Percentiles rank a stretch among this genome's conserved stretches.
Conservation (phyloP, 192 early-diverging fungal genomes). For the Podila epicladia region DNA sequence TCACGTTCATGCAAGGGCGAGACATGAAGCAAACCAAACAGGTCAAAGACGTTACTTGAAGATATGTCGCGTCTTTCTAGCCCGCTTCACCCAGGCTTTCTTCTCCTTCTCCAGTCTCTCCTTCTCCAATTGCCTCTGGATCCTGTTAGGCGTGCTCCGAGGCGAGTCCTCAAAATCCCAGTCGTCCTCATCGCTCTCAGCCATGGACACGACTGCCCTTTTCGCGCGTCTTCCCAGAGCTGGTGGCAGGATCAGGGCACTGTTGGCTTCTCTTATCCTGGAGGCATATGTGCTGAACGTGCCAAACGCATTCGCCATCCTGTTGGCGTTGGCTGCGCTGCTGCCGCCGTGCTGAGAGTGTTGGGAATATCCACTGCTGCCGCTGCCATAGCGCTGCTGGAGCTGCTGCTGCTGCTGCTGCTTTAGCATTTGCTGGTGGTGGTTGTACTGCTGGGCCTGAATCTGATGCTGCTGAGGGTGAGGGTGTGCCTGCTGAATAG, state of each 20-base stretch:
- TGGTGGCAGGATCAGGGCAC: constrained; percentile 57
- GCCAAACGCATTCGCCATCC: constrained; percentile 30
- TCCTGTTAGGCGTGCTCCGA: constrained; percentile 41
- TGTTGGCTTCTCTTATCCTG: constrained; percentile 61
- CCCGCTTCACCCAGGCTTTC: constrained; percentile 27
- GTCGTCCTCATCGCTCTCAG: constrained; percentile 59
- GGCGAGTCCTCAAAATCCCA: constrained; percentile 54
- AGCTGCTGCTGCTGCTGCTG: constrained; percentile 4
- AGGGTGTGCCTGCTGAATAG: constrained; percentile 3
- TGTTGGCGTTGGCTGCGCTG: not conserved
- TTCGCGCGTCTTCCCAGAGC: constrained; percentile 50
- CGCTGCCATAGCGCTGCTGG: constrained; percentile 6
- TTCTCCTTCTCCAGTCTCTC: constrained; percentile 50
- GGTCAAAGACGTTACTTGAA: constrained; percentile 33
- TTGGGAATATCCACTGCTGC: not conserved
- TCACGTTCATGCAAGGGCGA: not conserved
- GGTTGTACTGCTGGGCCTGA: constrained; percentile 16
- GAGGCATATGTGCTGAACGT: constrained; percentile 61
- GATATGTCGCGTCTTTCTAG: constrained; percentile 48
- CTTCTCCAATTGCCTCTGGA: constrained; percentile 20
- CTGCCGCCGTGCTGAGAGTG: not conserved
- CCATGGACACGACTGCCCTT: constrained; percentile 45
- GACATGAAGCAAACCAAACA: not conserved
- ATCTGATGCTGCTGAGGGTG: constrained; percentile 19
- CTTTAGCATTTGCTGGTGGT: constrained; percentile 11